Evolutionary conservation across 148 eudicot genomes (phyloP).

Genomic region (Cornus controversa): DNA sequence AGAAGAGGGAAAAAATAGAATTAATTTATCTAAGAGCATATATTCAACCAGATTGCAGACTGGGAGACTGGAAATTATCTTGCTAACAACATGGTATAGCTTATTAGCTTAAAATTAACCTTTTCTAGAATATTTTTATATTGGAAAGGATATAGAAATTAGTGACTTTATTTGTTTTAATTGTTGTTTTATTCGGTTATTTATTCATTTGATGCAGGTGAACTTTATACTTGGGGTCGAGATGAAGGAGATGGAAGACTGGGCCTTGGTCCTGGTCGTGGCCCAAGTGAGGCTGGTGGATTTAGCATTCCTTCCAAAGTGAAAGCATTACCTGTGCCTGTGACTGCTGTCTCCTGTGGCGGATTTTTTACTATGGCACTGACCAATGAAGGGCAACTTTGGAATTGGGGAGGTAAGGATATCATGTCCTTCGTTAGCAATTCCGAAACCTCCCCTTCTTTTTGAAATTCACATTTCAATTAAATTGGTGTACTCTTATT

Average conservation of each 20-base stretch:
- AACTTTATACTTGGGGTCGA: slow-evolving; percentile 93
- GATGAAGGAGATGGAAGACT: slow-evolving; percentile 98
- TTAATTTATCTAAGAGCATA: background rate
- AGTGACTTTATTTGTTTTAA: background rate
- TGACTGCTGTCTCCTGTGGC: slow-evolving; percentile 84
- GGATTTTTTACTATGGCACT: slow-evolving; percentile 91
- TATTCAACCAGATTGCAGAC: background rate
- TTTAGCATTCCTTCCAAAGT: slow-evolving; percentile 78
- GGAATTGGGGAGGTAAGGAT: slow-evolving; percentile 91
- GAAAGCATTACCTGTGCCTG: slow-evolving; percentile 66
- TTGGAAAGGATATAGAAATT: background rate
- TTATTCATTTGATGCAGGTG: slow-evolving; percentile 40
- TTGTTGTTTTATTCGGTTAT: background rate
- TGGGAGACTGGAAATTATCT: background rate
- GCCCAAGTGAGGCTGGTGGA: slow-evolving; percentile 90
- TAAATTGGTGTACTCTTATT: background rate
- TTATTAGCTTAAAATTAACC: background rate
- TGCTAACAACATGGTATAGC: background rate
- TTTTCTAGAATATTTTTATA: background rate
- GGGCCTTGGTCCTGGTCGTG: slow-evolving; percentile 95
- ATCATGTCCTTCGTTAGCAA: background rate
- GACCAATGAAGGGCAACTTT: slow-evolving; percentile 78
- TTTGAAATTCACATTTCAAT: background rate
- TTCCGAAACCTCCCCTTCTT: background rate
- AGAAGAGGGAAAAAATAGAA: background rate